Conservation (phyloP, 768 basidiomycete genomes). For the Tephrocybe sp. region DNA sequence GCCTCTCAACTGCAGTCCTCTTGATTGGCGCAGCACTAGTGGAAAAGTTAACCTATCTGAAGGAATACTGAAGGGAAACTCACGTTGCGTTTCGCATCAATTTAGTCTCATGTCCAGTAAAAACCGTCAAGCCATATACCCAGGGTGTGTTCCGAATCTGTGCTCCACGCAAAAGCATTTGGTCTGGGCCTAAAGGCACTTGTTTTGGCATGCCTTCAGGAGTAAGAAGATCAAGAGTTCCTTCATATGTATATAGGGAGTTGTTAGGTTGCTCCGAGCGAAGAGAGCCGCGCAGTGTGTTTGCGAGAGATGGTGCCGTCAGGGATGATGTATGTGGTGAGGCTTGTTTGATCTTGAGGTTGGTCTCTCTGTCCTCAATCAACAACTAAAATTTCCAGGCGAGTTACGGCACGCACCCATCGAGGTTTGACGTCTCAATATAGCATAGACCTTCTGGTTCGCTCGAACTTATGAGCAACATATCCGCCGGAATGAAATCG, state of each 20-base stretch:
- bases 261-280: slow-evolving; percentile 98
- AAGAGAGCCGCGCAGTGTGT: slow-evolving; percentile 73
- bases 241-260: slow-evolving; percentile 94
- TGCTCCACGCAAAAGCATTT: slow-evolving; percentile 89
- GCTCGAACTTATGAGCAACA: slow-evolving; percentile 81
- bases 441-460: slow-evolving; percentile 98
- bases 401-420: slow-evolving; percentile 60
- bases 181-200: slow-evolving; percentile 91
- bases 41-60: background rate
- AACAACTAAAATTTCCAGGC: background rate
- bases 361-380: slow-evolving; percentile 74
- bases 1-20: slow-evolving; percentile 90
- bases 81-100: slow-evolving; percentile 97
- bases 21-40: slow-evolving; percentile 94
- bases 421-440: slow-evolving; percentile 96
- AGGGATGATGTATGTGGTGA: slow-evolving; percentile 76
- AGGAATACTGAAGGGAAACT: slow-evolving; percentile 28
- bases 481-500: slow-evolving; percentile 95
- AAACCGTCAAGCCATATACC: slow-evolving; percentile 92
- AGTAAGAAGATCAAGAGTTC: slow-evolving; percentile 64
- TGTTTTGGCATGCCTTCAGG: slow-evolving; percentile 64
- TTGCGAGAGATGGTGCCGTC: slow-evolving; percentile 74
- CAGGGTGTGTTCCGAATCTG: slow-evolving; percentile 95
- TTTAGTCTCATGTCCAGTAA: slow-evolving; percentile 98
- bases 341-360: slow-evolving; percentile 98